These are phyloP conservation scores for Dacryopinax primogenitus DNA, from an alignment of 768 basidiomycete genomes.

Conservation along the genomic window DNA sequence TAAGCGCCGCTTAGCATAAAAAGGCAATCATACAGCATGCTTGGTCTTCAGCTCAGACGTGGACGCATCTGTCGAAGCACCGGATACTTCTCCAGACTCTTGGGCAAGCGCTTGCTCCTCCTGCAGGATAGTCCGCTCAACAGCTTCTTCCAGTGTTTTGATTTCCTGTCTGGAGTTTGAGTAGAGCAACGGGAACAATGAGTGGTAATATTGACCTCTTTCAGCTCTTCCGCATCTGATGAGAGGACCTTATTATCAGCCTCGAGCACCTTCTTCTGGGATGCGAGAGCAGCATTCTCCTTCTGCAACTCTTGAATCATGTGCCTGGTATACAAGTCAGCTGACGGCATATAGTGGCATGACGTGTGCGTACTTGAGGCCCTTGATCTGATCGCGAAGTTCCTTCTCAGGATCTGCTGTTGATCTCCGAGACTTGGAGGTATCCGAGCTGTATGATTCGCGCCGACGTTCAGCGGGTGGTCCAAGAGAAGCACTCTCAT, in stretches of 20 bases:
- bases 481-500: not conserved
- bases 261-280: slow-evolving; percentile 57
- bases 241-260: slow-evolving; percentile 61
- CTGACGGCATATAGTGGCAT: slow-evolving; percentile 4
- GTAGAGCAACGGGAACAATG: too few species aligned
- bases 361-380: slow-evolving; percentile 51
- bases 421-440: slow-evolving; percentile 11
- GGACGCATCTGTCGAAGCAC: slow-evolving; percentile 8
- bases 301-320: slow-evolving; percentile 81
- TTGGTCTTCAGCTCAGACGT: slow-evolving; percentile 26
- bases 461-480: not conserved
- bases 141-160: slow-evolving; percentile 59
- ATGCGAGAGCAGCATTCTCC: slow-evolving; percentile 50
- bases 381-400: slow-evolving; percentile 55
- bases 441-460: not conserved
- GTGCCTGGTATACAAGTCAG: slow-evolving; percentile 36
- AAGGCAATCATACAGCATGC: slow-evolving; percentile 32
- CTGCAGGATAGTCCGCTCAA: slow-evolving; percentile 45
- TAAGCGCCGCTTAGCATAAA: slow-evolving; percentile 40
- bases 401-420: slow-evolving; percentile 21
- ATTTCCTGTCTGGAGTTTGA: slow-evolving; percentile 46
- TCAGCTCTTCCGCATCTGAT: slow-evolving; percentile 57
- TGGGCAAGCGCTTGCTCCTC: slow-evolving; percentile 34
- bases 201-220: too few species aligned
- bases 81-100: slow-evolving; percentile 9